Conservation (phyloP, 2,329 filamentous ascomycete genomes). For the Aspergillus clavatus region DNA sequence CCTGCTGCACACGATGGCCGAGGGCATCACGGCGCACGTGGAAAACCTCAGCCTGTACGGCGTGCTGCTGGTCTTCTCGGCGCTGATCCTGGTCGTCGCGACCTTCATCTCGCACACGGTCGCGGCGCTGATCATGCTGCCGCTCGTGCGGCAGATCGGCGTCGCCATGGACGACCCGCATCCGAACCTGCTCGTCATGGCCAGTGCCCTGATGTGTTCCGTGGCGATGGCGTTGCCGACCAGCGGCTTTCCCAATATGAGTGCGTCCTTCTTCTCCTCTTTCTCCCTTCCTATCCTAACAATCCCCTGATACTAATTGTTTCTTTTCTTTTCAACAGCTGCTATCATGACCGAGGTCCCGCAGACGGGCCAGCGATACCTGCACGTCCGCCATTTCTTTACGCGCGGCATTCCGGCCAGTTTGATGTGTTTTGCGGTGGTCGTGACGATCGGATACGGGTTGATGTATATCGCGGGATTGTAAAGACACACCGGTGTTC, state of each 20-base stretch:
- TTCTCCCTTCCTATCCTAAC: slow-evolving; percentile 17
- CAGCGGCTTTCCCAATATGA: slow-evolving; percentile 98
- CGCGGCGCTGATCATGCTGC: slow-evolving; percentile 88
- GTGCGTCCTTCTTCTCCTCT: slow-evolving; percentile 54
- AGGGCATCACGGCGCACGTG: slow-evolving; percentile 67
- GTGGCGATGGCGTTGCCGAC: slow-evolving; percentile 97
- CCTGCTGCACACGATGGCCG: slow-evolving; percentile 80
- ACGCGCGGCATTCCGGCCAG: slow-evolving; percentile 87
- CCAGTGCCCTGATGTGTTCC: slow-evolving; percentile 88
- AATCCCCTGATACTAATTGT: too few relatives aligned
- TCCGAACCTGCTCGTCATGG: slow-evolving; percentile 94
- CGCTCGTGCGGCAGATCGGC: slow-evolving; percentile 83
- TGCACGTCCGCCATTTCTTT: slow-evolving; percentile 90
- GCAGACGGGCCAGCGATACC: slow-evolving; percentile 81
- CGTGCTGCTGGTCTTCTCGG: slow-evolving; percentile 78
- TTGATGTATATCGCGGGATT: slow-evolving; percentile 75
- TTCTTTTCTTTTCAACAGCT: slow-evolving; percentile 52
- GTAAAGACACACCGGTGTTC: neutral
- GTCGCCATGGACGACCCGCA: slow-evolving; percentile 80
- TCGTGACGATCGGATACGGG: slow-evolving; percentile 85
- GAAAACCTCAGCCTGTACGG: slow-evolving; percentile 77
- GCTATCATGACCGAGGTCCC: slow-evolving; percentile 99
- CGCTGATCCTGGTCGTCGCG: slow-evolving; percentile 81
- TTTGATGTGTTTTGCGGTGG: slow-evolving; percentile 72
- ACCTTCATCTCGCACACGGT: slow-evolving; percentile 98